Evolutionary conservation across 192 early-diverging fungal species (phyloP).

Genomic region (Coemansia sp.): DNA sequence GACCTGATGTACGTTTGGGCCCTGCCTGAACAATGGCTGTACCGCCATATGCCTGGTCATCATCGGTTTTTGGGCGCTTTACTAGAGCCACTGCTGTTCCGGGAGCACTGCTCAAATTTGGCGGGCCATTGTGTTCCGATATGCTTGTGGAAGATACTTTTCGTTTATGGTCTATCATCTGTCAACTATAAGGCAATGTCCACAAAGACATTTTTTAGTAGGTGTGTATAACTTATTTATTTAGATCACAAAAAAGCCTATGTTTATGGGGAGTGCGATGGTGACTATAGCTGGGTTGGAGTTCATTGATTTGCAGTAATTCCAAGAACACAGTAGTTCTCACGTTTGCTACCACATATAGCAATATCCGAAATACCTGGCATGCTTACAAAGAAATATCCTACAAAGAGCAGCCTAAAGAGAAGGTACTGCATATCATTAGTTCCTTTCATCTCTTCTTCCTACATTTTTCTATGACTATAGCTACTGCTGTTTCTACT

Average conservation of each 20-base stretch:
- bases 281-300: not conserved
- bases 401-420: no score
- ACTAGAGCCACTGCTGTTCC: constrained; percentile 41
- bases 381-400: no score
- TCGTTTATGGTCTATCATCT: constrained; percentile 48
- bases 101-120: not conserved
- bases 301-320: no score
- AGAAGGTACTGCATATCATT: no score
- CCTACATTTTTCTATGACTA: no score
- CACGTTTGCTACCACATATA: no score
- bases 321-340: no score
- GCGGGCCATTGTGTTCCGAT: constrained; percentile 7
- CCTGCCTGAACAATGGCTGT: constrained; percentile 26
- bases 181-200: not conserved
- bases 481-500: no score
- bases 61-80: constrained; percentile 40
- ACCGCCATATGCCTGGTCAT: constrained; percentile 1
- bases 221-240: no score
- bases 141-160: constrained; percentile 16
- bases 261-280: not conserved
- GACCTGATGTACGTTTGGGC: constrained; percentile 65
- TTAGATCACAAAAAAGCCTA: not conserved
- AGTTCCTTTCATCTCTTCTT: no score
- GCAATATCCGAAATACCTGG: no score
- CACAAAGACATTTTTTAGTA: no score